Evolutionary conservation across 192 early-diverging fungal species (phyloP), one percentile per base, ranked within the genome.

Genomic region (Podila horticola): DNA sequence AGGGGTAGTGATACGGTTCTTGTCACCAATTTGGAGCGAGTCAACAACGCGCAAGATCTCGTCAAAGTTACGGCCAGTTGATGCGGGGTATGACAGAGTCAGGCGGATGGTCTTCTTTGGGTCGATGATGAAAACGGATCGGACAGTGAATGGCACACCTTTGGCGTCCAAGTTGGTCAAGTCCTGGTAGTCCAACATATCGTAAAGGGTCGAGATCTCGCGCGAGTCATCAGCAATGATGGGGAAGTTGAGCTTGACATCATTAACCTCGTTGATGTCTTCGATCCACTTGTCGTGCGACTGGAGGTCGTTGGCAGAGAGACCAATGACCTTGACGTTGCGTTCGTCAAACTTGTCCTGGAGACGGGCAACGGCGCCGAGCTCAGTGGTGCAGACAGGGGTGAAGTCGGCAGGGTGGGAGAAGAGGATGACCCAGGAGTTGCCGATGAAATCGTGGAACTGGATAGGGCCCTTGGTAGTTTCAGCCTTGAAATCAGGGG

Each of bases 351-450:
- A 99, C 82, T 98, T 90, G 41, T 87, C 77, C 59, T 82, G 74
- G 52, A 98, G 91, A 71, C 88, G 91, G 71, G 97, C 96, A 28
- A 97, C 95, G 29, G 90, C 91, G 62, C 97, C 98, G 68, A 99
- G 93, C 86, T 99, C 98, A 17, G 96, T 98, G 36, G 96, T 97
- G 88, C 97, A 97, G 29, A 97, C 96, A 33, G 96, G 96, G 41
- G 94, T 97, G 64, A 97, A 98, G 88, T 97, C 96, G 66, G 95
- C 98, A 17, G 98, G 97, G 83, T 99, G 97, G 31, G 97, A 99
- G 86, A 99, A 99, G n/a, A 99, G 92, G 45, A 99, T 88, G 49
- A 89, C 94, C 98, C 98, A 99, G 15, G 89, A 89, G 76, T 90
- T 88, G 63, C 90, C 89, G 61, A 97, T 95, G 61, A 89, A 97